phyloP scores from a whole-genome alignment of 768 basidiomycete genomes.

The Boletus rubroflammeus region DNA sequence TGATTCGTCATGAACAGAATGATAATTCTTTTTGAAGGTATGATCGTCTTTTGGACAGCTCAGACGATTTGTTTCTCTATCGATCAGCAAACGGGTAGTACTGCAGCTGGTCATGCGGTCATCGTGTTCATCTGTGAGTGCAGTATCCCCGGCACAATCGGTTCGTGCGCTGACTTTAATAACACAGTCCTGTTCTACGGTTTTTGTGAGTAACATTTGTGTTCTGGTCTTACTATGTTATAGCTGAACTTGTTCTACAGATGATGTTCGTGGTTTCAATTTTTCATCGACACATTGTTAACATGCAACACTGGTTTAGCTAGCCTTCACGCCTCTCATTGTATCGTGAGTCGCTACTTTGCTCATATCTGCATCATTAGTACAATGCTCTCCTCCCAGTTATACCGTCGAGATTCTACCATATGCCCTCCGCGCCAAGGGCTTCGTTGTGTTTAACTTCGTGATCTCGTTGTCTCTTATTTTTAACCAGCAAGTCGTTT shows the following conservation, averaged over 20 bases:
- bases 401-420: constrained; percentile 45
- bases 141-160: neutral
- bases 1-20: constrained; percentile 23
- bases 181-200: constrained; percentile 37
- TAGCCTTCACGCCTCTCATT: constrained; percentile 42
- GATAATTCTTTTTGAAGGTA: constrained; percentile 37
- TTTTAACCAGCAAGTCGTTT: constrained; percentile 39
- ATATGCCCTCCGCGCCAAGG: constrained; percentile 39
- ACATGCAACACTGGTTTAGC: constrained; percentile 9
- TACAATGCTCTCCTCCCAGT: constrained; percentile 3
- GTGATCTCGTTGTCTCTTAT: constrained; percentile 38
- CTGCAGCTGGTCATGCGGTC: constrained; percentile 38
- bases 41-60: constrained; percentile 38
- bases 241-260: constrained; percentile 4
- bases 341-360: constrained; percentile 26
- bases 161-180: neutral
- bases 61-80: constrained; percentile 37
- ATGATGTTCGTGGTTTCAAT: constrained; percentile 28
- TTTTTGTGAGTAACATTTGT: constrained; percentile 28
- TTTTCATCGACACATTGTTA: neutral
- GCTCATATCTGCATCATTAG: neutral
- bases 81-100: constrained; percentile 25
- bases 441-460: constrained; percentile 38
- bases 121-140: constrained; percentile 44
- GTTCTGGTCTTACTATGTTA: no score